phyloP scores from a whole-genome alignment of 208 protist species.

The Leishmania tropica region DNA sequence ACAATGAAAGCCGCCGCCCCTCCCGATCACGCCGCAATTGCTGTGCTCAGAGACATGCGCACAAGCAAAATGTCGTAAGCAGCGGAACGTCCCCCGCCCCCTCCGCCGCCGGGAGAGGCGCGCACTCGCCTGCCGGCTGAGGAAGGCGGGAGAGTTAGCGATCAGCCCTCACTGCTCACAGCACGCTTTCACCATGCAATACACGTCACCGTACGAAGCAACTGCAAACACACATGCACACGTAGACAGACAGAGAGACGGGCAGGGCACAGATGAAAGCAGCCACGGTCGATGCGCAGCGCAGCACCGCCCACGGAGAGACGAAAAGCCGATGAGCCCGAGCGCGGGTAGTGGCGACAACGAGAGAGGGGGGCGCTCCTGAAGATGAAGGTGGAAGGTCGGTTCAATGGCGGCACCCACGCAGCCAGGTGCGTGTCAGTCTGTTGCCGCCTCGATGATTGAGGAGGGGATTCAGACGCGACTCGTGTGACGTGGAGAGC shows the following conservation, averaged over 20 bases:
- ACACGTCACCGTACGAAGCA: no score
- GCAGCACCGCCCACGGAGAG: neutral
- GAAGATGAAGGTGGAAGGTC: neutral
- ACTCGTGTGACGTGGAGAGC: neutral
- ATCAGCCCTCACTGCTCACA: no score
- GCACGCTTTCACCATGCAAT: no score
- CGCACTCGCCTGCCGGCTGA: no score
- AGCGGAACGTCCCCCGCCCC: neutral
- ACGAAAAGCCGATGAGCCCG: neutral
- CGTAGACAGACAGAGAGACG: neutral
- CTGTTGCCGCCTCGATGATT: neutral
- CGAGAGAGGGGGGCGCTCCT: neutral
- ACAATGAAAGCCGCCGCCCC: no score
- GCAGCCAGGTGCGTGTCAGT: neutral
- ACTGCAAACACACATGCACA: neutral
- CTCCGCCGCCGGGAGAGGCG: no score
- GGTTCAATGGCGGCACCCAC: neutral
- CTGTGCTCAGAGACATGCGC: no score
- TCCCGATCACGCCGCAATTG: no score
- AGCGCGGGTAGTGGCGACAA: neutral
- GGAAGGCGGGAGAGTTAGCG: no score
- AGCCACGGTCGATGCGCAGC: neutral
- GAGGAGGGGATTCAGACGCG: neutral
- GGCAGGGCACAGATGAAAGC: neutral
- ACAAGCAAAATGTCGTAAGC: slow-evolving; percentile 12